Evolutionary conservation across 139 green algal species (phyloP), one percentile per base, ranked within the genome.

Genomic region (Trebouxia sp.): DNA sequence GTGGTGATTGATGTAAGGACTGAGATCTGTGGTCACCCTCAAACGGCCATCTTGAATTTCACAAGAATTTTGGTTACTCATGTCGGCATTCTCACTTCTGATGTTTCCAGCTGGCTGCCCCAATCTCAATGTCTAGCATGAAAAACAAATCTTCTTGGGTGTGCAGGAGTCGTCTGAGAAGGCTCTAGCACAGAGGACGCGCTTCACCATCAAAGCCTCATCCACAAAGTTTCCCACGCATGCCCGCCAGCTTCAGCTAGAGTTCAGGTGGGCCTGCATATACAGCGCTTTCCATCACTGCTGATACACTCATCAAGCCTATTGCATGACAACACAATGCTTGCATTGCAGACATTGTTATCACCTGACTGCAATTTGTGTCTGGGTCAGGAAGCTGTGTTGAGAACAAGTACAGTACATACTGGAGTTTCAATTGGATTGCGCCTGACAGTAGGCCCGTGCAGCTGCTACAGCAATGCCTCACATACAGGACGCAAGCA

Each of bases 51-150:
- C 50, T 65, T 85, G 84, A 77, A 84, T 90, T 85, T 85, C 76
- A 89, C 88, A 84, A 56, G 55, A 85, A 84, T 89, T 86, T 67
- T 82, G 84, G 88, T 88, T 91, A 92, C 87, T 92, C 81, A 91
- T 87, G 84, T 86, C 88, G 86, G 81, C 87, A 92, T 92, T 87
- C 50, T 91, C 87, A 83, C 84, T 92, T 85, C 80, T 83, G 79
- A 88, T 83, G 65, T 78, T 80, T 88, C 77, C 77, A 87, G n/a
- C n/a, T n/a, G n/a, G n/a, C n/a, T n/a, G n/a, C n/a, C n/a, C n/a
- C n/a, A n/a, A n/a, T n/a, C n/a, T n/a, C n/a, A n/a, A n/a, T n/a
- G n/a, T n/a, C n/a, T n/a, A n/a, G n/a, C n/a, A n/a, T n/a, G n/a
- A n/a, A n/a, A n/a, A n/a, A n/a, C n/a, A n/a, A n/a, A n/a, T n/a